Percentiles rank a stretch among this genome's conserved stretches.
These are phyloP conservation scores for Sphagnum tenellum DNA, from an alignment of 225 moss, liverwort and hornwort genomes.

Conservation along the genomic window DNA sequence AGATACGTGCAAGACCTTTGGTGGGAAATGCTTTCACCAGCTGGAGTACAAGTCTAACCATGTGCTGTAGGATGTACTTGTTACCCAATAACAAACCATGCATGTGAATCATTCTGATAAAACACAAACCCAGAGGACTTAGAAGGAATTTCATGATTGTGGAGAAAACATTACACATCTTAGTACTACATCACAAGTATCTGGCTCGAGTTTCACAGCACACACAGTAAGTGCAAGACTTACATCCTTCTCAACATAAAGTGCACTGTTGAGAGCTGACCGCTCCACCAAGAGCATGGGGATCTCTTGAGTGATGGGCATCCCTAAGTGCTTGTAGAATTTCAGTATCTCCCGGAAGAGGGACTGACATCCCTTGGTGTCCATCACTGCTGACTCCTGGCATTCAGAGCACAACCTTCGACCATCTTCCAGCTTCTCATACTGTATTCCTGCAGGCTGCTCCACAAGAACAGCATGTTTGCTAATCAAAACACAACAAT, in stretches of 20 bases:
- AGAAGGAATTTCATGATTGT: no score
- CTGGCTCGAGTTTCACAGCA: no score
- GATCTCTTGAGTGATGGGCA: slow-evolving; percentile 84
- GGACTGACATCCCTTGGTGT: slow-evolving; percentile 84
- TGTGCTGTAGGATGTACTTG: no score
- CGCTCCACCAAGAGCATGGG: slow-evolving; percentile 93
- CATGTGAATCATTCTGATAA: neutral
- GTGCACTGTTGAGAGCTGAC: slow-evolving; percentile 78
- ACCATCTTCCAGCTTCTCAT: slow-evolving; percentile 55
- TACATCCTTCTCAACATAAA: slow-evolving; percentile 78
- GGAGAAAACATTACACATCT: no score
- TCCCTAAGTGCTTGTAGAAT: slow-evolving; percentile 66
- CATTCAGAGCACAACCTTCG: slow-evolving; percentile 74
- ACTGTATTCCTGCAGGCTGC: slow-evolving; percentile 61
- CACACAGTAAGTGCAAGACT: slow-evolving; percentile 1
- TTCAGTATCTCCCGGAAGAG: slow-evolving; percentile 72
- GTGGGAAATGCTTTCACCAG: no score
- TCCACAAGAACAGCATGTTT: neutral
- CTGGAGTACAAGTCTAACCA: no score
- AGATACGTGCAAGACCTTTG: no score
- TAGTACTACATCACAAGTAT: neutral
- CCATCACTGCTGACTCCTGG: slow-evolving; percentile 69
- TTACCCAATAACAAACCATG: no score
- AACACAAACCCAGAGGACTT: neutral
- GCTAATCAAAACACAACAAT: no score